Conservation (phyloP, 345 rosid genomes). For the Eucalyptus melliodora region DNA sequence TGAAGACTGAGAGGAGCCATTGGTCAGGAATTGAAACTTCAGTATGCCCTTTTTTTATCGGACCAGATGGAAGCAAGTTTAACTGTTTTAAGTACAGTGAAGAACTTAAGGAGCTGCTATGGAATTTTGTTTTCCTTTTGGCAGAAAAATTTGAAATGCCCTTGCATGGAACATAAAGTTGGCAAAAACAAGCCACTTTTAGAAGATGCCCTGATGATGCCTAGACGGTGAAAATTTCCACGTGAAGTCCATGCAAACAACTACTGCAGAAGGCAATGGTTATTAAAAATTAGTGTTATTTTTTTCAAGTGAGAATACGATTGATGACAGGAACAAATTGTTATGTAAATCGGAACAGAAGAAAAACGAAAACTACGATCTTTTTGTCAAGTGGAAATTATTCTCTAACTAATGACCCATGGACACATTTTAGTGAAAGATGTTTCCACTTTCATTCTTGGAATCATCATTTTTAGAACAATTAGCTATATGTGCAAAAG, state of each 20-base stretch:
- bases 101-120: not conserved
- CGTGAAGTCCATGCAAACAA: not conserved
- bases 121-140: not conserved
- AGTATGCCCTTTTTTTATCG: not conserved
- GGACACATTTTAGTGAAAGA: not conserved
- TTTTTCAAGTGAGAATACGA: not conserved
- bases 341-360: not conserved
- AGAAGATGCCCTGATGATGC: not conserved
- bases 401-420: not conserved
- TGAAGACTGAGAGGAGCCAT: not conserved
- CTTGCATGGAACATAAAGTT: not conserved
- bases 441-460: not conserved
- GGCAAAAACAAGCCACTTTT: not conserved
- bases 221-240: not conserved
- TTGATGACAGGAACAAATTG: not conserved
- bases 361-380: not conserved
- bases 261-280: not conserved
- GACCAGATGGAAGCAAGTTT: not conserved
- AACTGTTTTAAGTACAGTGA: not conserved
- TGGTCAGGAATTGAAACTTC: not conserved
- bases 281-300: not conserved
- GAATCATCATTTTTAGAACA: not conserved
- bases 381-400: not conserved
- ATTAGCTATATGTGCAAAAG: not conserved
- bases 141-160: not conserved